Percentiles rank a stretch among this genome's conserved stretches.
phyloP scores from a whole-genome alignment of 495 filamentous ascomycete genomes.

The Penicillium flavigenum region DNA sequence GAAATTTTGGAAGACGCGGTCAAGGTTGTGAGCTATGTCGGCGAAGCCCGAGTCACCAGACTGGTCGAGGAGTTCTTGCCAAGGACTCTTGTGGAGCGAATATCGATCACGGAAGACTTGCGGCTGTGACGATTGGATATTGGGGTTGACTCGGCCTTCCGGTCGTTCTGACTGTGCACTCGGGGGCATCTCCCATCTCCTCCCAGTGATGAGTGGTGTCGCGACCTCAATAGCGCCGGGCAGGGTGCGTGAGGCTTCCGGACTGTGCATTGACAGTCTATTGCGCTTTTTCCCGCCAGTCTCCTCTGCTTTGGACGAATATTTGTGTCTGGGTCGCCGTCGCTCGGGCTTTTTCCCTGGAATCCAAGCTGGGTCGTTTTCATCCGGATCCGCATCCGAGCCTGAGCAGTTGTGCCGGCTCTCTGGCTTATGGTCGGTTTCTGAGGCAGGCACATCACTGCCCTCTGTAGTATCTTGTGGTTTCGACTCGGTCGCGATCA shows the following conservation, averaged over 20 bases:
- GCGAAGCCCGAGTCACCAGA: conserved; percentile 37
- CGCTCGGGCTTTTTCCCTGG: conserved; percentile 37
- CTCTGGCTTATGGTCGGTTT: not conserved
- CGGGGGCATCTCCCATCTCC: conserved; percentile 26
- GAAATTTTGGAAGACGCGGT: conserved; percentile 41
- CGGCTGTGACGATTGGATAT: conserved; percentile 1
- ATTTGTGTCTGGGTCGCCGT: conserved; percentile 41
- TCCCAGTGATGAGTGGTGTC: conserved; percentile 47
- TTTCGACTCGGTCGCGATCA: conserved; percentile 32
- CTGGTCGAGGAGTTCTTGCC: conserved; percentile 41
- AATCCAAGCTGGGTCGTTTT: conserved; percentile 47
- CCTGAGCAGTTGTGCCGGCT: conserved; percentile 17
- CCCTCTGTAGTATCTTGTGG: conserved; percentile 17
- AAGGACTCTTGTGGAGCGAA: conserved; percentile 37
- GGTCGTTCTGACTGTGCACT: conserved; percentile 20
- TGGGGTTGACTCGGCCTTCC: not conserved
- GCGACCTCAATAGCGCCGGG: conserved; percentile 50
- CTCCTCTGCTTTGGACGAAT: conserved; percentile 34
- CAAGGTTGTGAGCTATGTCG: conserved; percentile 40
- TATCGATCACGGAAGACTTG: conserved; percentile 24
- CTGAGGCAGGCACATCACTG: not conserved
- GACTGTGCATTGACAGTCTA: conserved; percentile 38
- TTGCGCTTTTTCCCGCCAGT: conserved; percentile 28
- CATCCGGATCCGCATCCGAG: conserved; percentile 44
- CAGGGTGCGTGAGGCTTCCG: conserved; percentile 38